phyloP scores from a whole-genome alignment of 2,329 filamentous ascomycete species.

The Phyllosticta capitalensis region DNA sequence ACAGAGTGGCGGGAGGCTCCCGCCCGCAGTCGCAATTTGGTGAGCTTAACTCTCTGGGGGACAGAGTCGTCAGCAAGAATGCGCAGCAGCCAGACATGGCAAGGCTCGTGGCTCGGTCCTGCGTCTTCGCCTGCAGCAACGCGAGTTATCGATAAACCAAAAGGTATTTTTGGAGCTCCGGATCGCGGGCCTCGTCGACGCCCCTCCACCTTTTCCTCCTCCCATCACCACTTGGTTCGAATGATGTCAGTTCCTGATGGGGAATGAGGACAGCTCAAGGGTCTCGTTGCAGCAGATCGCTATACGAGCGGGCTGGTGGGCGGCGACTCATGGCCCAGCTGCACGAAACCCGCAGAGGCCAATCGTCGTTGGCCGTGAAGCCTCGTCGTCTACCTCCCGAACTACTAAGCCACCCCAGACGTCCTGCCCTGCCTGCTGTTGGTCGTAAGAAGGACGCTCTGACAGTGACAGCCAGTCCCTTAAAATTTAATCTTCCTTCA shows the following conservation, averaged over 20 bases:
- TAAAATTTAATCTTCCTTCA: conserved; percentile 5
- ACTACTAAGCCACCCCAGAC: conserved; percentile 6
- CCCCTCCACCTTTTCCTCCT: not conserved
- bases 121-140: no score
- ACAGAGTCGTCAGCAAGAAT: no score
- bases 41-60: not conserved
- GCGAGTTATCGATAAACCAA: not conserved
- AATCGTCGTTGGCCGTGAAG: conserved; percentile 5
- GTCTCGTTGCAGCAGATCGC: conserved; percentile 6
- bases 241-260: conserved; percentile 5
- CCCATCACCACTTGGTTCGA: no score
- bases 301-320: conserved; percentile 5
- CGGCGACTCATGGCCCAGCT: conserved; percentile 4
- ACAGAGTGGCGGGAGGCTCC: not conserved
- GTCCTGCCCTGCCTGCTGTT: no score
- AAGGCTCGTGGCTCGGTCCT: not conserved
- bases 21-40: not conserved
- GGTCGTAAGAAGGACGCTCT: conserved; percentile 7
- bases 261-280: not conserved
- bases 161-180: not conserved
- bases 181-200: not conserved
- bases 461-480: conserved; percentile 1
- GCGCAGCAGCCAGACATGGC: not conserved
- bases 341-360: not conserved
- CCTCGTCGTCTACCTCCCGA: not conserved